Evolutionary conservation across 202 grass and related monocot genomes (phyloP), one percentile per base, ranked within the genome.

Genomic region (Schoenoplectus triqueter): DNA sequence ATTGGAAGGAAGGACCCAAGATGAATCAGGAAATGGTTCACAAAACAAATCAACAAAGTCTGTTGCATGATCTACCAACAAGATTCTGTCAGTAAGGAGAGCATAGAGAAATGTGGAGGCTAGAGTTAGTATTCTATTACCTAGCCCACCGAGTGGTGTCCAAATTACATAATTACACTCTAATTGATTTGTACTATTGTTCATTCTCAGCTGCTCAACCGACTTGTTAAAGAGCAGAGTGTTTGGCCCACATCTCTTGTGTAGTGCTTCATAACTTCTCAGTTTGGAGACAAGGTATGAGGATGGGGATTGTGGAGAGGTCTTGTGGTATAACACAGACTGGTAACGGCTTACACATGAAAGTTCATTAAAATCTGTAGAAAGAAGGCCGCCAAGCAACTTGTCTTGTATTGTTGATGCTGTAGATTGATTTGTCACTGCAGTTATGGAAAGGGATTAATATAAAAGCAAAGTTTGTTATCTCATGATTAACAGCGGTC

Each of bases 91-190:
- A 0, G 86, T 88, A 56, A 88, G 81, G 9, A 88, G 62, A 15
- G 72, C 86, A 69, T 84, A 88, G n/a, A 88, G 86, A 47, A 88
- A 88, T 47, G 61, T 78, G 18, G 86, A 84, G 6, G 86, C 71
- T 6, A 88, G 21, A 5, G 81, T 84, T 61, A 88, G 11, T 60
- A 88, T 84, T 51, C 86, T 69, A 61, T 88, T 88, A 15, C 86
- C 86, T 10, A 88, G 61, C 9, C 86, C 86, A n/a, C 74, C 78
- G 11, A 68, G 49, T 1, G 86, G 81, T 0, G 8, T 70, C 86
- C 81, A 88, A 4, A 84, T 14, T 7, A 88, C 41, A 63, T 88
- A 88, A 48, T 71, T 84, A 51, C 86, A 88, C 49, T 84, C 68
- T 11, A 60, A 9, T 54, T 57, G 54, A 50, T 84, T 48, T 0